Base-by-base conservation (phyloP, 176 grass and related monocot genomes). In the Lolium perenne region DNA sequence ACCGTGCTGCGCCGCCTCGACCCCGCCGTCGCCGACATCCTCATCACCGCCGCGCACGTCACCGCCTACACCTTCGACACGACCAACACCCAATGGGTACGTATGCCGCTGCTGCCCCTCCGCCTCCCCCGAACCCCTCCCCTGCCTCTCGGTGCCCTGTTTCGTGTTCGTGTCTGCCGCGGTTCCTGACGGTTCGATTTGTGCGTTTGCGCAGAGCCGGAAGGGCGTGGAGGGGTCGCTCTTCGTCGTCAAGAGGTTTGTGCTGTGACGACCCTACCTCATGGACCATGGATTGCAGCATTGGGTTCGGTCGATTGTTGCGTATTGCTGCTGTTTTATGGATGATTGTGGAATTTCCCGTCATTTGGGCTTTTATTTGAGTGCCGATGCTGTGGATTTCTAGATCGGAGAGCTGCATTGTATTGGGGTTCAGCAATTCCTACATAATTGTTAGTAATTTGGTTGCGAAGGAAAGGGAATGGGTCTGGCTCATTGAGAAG, bases 201-300 rank as follows among this genome's bases (percentile, higher is more conserved):
- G 55, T 50, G 5, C 26, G 2, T 29, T 7, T 43, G 41, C 41
- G 41, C 81, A 95, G 93, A 82, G 69, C 83, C 80, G 76, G 10
- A 95, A 89, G 86, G 86, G 38, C 46, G 91, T 93, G 70, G 93
- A 95, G 76, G 93, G 93, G 61, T 91, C 93, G 21, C 83, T 95
- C 38, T 93, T 93, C 23, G 64, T 95, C 67, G 91, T 95, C 46
- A 93, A 93, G 84, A 95, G 91, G 93, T 95, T 43, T 41, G 65
- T 90, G 17, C 58, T 6, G 21, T 22, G 2, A 54, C 29, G 4
- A 45, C 17, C 21, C 32, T 81, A 3, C 10, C 53, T 40, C 1
- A 8, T 64, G 62, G 3, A 21, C 15, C 17, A 18, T 46, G 2
- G 13, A 25, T 58, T 84, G 15, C 75, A 10, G 2, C 38, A 41